Evolutionary conservation across 2,329 filamentous ascomycete species (phyloP).

Genomic region (Septoria petroselini): DNA sequence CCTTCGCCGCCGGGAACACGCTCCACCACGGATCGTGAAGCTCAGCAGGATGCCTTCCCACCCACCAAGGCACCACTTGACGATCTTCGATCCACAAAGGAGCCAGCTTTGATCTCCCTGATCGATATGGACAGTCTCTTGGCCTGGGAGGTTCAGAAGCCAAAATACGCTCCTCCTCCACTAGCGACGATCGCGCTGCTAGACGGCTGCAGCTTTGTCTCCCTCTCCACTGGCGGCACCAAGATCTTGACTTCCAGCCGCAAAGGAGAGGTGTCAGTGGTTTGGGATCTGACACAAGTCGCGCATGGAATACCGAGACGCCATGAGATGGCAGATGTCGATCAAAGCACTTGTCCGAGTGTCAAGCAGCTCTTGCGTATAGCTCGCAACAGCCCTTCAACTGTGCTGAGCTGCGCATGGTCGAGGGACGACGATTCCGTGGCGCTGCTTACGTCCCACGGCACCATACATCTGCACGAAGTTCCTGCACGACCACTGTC

Average conservation of each 20-base stretch:
- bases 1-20: slow-evolving; percentile 39
- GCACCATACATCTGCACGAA: slow-evolving; percentile 91
- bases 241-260: slow-evolving; percentile 74
- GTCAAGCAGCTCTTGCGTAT: slow-evolving; percentile 87
- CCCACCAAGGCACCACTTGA: slow-evolving; percentile 68
- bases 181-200: slow-evolving; percentile 68
- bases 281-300: slow-evolving; percentile 72
- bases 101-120: slow-evolving; percentile 72
- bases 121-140: slow-evolving; percentile 64
- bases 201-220: slow-evolving; percentile 76
- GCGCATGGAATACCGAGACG: slow-evolving; percentile 42
- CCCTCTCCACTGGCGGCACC: slow-evolving; percentile 70
- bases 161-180: slow-evolving; percentile 53
- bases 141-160: slow-evolving; percentile 47
- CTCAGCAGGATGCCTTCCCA: slow-evolving; percentile 53
- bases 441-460: slow-evolving; percentile 87
- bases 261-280: slow-evolving; percentile 77
- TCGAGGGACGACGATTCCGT: slow-evolving; percentile 76
- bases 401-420: slow-evolving; percentile 89
- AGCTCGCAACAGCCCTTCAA: slow-evolving; percentile 84
- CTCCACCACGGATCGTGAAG: slow-evolving; percentile 19
- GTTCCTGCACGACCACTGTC: slow-evolving; percentile 56
- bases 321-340: slow-evolving; percentile 15
- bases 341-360: slow-evolving; percentile 39
- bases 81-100: slow-evolving; percentile 54